A percentile compares a stretch with the other conserved stretches of the same genome.
These are phyloP conservation scores for Solanum sitiens DNA, from an alignment of 257 asterid genomes.

Conservation along the genomic window DNA sequence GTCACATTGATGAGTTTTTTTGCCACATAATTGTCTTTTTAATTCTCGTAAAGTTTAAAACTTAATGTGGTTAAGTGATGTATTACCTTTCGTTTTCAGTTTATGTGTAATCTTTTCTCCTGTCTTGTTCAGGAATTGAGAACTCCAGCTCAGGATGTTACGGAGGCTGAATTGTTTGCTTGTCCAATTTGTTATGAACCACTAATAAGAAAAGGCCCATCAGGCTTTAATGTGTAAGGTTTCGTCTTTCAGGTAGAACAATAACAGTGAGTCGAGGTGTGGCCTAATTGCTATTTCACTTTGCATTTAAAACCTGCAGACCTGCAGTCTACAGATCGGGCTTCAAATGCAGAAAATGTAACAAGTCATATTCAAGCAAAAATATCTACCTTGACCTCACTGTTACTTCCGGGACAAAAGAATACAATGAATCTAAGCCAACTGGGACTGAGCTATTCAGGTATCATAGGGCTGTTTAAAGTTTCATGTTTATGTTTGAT, in stretches of 20 bases:
- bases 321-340: constrained; percentile 88
- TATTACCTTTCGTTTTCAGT: background rate
- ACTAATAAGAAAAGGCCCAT: constrained; percentile 77
- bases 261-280: background rate
- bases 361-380: constrained; percentile 86
- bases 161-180: constrained; percentile 56
- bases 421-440: constrained; percentile 68
- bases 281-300: background rate
- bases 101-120: background rate
- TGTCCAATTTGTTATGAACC: constrained; percentile 92
- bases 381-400: constrained; percentile 86
- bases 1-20: background rate
- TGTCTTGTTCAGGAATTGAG: constrained; percentile 37
- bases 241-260: background rate
- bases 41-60: background rate
- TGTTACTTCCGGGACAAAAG: constrained; percentile 76
- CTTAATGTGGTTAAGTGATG: background rate
- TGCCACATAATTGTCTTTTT: background rate
- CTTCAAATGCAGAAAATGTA: constrained; percentile 74
- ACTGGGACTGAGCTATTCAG: constrained; percentile 90
- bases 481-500: background rate
- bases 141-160: constrained; percentile 20
- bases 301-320: constrained; percentile 31
- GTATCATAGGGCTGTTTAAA: constrained; percentile 12
- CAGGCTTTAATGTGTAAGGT: constrained; percentile 92